phyloP scores from a whole-genome alignment of 176 grass and related monocot species.

The Phoenix roebelenii region DNA sequence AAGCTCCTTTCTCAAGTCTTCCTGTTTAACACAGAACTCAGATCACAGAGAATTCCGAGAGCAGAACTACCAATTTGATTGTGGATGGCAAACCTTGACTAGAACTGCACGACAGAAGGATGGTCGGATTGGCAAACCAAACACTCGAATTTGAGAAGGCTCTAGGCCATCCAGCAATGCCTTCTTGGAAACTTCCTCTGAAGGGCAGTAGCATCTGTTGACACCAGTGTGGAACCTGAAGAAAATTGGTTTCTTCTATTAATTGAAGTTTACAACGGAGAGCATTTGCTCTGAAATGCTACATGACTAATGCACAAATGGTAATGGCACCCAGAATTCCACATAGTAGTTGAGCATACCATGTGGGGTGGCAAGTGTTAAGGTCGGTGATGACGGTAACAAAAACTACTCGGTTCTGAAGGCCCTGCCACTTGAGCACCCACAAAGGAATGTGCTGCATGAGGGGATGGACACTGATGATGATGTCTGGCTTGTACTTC shows the following conservation, averaged over 20 bases:
- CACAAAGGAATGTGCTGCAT: slow-evolving; percentile 99
- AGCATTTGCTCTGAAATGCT: not conserved
- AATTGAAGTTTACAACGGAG: slow-evolving; percentile 1
- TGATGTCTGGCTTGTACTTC: slow-evolving; percentile 99
- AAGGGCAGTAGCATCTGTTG: not conserved
- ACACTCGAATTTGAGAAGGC: slow-evolving; percentile 66
- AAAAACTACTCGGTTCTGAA: slow-evolving; percentile 79
- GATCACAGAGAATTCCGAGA: too few species aligned
- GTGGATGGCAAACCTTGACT: slow-evolving; percentile 44
- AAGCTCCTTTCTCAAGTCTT: too few species aligned
- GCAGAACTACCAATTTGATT: too few species aligned
- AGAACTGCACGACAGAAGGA: slow-evolving; percentile 87
- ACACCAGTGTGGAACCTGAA: slow-evolving; percentile 19
- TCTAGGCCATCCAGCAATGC: slow-evolving; percentile 70
- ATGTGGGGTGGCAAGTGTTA: slow-evolving; percentile 95
- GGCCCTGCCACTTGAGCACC: slow-evolving; percentile 97
- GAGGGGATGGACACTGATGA: slow-evolving; percentile 98
- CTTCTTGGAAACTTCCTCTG: slow-evolving; percentile 88
- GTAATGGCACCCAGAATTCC: not conserved
- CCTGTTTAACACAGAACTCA: too few species aligned
- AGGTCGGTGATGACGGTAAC: slow-evolving; percentile 93
- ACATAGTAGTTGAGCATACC: slow-evolving; percentile 27
- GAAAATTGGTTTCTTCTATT: slow-evolving; percentile 3
- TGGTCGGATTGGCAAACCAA: slow-evolving; percentile 90
- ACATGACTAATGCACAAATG: not conserved